phyloP scores from a whole-genome alignment of 805 yeast genomes.

The Blastobotrys chiropterorum region DNA sequence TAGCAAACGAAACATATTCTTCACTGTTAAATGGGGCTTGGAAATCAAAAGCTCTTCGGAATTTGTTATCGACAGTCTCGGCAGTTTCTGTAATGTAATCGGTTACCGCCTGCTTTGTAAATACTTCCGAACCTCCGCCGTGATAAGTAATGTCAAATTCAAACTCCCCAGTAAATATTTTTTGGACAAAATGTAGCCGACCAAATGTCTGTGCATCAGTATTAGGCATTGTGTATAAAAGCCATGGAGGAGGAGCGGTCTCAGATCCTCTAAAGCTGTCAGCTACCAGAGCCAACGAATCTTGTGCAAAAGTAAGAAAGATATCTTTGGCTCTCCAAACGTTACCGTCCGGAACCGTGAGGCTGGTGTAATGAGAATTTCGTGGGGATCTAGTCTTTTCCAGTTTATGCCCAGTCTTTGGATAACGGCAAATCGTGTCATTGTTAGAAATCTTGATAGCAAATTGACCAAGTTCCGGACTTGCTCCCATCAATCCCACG shows the following conservation, averaged over 20 bases:
- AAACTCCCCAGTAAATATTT: conserved; percentile 63
- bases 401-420: conserved; percentile 39
- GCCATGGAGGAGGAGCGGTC: conserved; percentile 37
- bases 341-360: conserved; percentile 63
- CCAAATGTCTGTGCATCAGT: conserved; percentile 53
- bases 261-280: conserved; percentile 28
- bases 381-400: conserved; percentile 26
- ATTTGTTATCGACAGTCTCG: conserved; percentile 45
- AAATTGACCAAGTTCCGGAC: conserved; percentile 65
- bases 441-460: conserved; percentile 54
- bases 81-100: conserved; percentile 30
- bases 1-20: conserved; percentile 52
- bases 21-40: conserved; percentile 46
- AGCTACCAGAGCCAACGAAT: conserved; percentile 49
- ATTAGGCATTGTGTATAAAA: conserved; percentile 50
- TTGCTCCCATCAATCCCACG: conserved; percentile 43
- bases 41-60: conserved; percentile 44
- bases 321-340: conserved; percentile 78
- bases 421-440: conserved; percentile 36
- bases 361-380: conserved; percentile 57
- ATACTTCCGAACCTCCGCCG: conserved; percentile 38
- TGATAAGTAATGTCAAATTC: conserved; percentile 68
- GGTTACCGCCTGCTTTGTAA: conserved; percentile 20
- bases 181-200: conserved; percentile 73
- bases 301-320: conserved; percentile 61